phyloP scores from a whole-genome alignment of 2,329 filamentous ascomycete species.

The Ascochyta rabiei region DNA sequence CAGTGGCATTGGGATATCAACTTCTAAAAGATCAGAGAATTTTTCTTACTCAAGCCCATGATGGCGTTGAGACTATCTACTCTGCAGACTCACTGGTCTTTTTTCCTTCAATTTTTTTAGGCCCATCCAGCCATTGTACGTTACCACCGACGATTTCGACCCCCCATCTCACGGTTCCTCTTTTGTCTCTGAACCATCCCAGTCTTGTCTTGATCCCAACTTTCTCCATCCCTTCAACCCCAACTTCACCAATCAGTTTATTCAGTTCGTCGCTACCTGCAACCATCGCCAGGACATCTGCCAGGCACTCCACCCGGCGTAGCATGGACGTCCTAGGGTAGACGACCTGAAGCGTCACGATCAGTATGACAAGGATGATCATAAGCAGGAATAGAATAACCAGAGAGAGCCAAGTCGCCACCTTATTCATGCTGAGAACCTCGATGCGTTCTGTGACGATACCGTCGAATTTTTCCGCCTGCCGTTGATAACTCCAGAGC shows the following conservation, averaged over 20 bases:
- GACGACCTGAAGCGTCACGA: constrained; percentile 7
- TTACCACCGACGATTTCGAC: constrained; percentile 17
- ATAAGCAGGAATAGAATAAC: constrained; percentile 14
- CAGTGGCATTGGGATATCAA: too few relatives aligned
- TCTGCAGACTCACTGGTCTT: too few relatives aligned
- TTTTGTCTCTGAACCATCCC: constrained; percentile 21
- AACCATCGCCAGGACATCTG: constrained; percentile 16
- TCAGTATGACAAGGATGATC: constrained; percentile 6
- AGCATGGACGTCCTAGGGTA: constrained; percentile 4
- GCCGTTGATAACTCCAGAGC: background rate
- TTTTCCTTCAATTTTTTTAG: background rate
- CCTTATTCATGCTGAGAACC: constrained; percentile 6
- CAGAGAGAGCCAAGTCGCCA: constrained; percentile 17
- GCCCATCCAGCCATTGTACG: constrained; percentile 14
- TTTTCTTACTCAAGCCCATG: too few relatives aligned
- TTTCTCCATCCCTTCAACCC: background rate
- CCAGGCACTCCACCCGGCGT: constrained; percentile 12
- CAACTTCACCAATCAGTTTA: constrained; percentile 1
- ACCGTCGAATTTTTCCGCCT: background rate
- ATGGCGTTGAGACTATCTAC: background rate
- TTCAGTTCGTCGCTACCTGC: constrained; percentile 15
- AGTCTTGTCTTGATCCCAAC: constrained; percentile 10
- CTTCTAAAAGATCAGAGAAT: too few relatives aligned
- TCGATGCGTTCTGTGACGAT: constrained; percentile 8
- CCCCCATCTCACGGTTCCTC: constrained; percentile 20